Conservation (phyloP, 441 rosid genomes). For the Francoa sonchifolia region DNA sequence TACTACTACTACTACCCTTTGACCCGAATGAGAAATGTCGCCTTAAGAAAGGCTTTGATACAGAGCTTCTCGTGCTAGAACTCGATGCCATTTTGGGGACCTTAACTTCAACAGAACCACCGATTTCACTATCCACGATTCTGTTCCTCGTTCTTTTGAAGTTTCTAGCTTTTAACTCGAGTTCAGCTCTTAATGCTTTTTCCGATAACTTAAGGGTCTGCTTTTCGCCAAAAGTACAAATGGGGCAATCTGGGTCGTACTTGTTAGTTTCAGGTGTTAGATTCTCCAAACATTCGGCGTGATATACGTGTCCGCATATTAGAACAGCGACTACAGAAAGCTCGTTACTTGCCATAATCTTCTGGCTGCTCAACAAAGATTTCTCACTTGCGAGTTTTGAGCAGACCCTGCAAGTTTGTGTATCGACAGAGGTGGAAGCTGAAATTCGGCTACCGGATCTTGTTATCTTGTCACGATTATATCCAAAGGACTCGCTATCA, state of each 20-base stretch:
- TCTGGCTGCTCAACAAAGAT: constrained; percentile 71
- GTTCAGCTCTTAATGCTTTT: constrained; percentile 65
- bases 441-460: constrained; percentile 33
- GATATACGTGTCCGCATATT: constrained; percentile 85
- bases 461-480: constrained; percentile 31
- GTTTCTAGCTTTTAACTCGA: constrained; percentile 53
- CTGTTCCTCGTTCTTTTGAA: constrained; percentile 57
- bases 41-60: constrained; percentile 52
- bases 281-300: constrained; percentile 91
- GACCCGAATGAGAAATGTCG: constrained; percentile 76
- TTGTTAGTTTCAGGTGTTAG: constrained; percentile 69
- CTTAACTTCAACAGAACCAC: constrained; percentile 33
- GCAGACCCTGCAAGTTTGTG: constrained; percentile 81
- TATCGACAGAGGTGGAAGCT: constrained; percentile 34
- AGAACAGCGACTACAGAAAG: constrained; percentile 65
- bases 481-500: constrained; percentile 41
- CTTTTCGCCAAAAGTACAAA: constrained; percentile 82
- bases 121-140: constrained; percentile 49
- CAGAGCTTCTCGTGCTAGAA: constrained; percentile 55
- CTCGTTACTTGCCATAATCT: constrained; percentile 51
- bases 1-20: constrained; percentile 30
- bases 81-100: constrained; percentile 45
- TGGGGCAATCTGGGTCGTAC: constrained; percentile 86
- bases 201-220: constrained; percentile 61
- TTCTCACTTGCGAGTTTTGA: constrained; percentile 62